Percentiles rank a stretch among this genome's conserved stretches.
phyloP scores from a whole-genome alignment of 2,329 filamentous ascomycete genomes.

The Bipolaris victoriae region DNA sequence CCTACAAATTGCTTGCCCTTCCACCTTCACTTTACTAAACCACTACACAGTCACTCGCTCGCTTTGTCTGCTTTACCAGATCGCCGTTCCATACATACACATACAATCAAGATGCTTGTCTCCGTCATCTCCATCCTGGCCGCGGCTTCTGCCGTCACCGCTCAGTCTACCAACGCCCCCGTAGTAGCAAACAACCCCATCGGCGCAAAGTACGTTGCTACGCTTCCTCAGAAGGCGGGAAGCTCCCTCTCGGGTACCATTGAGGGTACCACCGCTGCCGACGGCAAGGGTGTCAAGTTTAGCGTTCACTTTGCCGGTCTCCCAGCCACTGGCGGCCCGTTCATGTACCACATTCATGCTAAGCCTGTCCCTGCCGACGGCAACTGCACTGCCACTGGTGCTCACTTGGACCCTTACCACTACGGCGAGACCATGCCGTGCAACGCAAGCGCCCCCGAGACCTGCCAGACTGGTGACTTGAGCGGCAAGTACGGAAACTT shows the following conservation, averaged over 20 bases:
- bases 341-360: conserved; percentile 56
- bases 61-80: not conserved
- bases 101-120: conserved; percentile 41
- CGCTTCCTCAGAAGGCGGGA: conserved; percentile 42
- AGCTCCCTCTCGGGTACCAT: conserved; percentile 47
- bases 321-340: conserved; percentile 52
- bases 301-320: conserved; percentile 50
- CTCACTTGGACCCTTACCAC: conserved; percentile 53
- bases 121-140: conserved; percentile 39
- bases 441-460: conserved; percentile 44
- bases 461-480: conserved; percentile 55
- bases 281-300: conserved; percentile 51
- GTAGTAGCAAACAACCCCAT: conserved; percentile 46
- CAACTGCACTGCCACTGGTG: conserved; percentile 52
- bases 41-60: conserved; percentile 9
- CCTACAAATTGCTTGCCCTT: conserved; percentile 6
- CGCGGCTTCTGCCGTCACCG: conserved; percentile 36
- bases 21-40: conserved; percentile 16
- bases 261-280: conserved; percentile 37
- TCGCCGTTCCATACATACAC: not conserved
- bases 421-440: conserved; percentile 49
- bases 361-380: conserved; percentile 50
- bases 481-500: conserved; percentile 55
- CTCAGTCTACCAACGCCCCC: conserved; percentile 43
- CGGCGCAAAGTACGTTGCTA: conserved; percentile 50